Evolutionary conservation across 2,329 filamentous ascomycete genomes (phyloP), one percentile per base, ranked within the genome.

Genomic region (Colletotrichum paranaense): DNA sequence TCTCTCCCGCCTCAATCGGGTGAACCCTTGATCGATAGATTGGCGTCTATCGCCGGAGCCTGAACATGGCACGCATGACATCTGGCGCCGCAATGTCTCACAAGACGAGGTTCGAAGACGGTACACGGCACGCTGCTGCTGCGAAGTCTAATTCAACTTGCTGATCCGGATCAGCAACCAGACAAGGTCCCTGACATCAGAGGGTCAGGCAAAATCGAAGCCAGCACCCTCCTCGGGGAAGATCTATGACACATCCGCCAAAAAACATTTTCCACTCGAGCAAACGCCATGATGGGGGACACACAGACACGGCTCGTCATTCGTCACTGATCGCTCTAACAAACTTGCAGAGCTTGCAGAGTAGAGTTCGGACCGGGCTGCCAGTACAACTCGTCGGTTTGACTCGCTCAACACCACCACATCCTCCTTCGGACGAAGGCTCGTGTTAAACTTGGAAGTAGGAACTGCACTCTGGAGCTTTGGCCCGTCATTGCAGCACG

Each of bases 401-500:
- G 55, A 49, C 42, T 19, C 42, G 42, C 19, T 49, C 42, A 49
- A n/a, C 42, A 49, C 16, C 42, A 49, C 52, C 26, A 30, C 16
- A 22, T 11, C 22, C 52, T 26, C 14, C 38, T 63, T 72, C 65
- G 30, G 38, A 72, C 53, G 59, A 67, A 22, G 7, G 42, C 42
- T 49, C 42, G 19, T 42, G 5, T 42, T 42, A 42, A 42, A 42
- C 38, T 24, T 38, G 38, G 56, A 60, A 30, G 58, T 35, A 60
- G 60, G 32, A 11, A 35, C 32, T 35, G 32, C 11, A 35, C 9
- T 35, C 59, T 32, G 46, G 32, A 46, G 66, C 59, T 65, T 59
- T 64, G 55, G 46, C 53, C 46, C 38, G 38, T 65, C 60, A 58
- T 58, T 14, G 42, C 62, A 69, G 68, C 68, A 72, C 65, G 65